Conservation (phyloP, 345 rosid species). For the Brassica cretica region DNA sequence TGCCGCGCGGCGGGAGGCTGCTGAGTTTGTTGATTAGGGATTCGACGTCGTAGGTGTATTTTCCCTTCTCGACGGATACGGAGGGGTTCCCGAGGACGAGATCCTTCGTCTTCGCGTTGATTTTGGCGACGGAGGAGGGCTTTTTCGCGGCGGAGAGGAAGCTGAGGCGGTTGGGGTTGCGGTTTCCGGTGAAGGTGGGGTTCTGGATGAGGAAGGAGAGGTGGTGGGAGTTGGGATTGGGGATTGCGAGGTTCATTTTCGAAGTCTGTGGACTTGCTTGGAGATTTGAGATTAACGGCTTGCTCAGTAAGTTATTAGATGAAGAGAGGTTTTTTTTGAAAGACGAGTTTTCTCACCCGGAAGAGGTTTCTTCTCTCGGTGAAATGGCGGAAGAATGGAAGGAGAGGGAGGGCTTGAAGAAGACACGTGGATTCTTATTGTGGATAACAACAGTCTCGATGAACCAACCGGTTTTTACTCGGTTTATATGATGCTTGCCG, state of each 20-base stretch:
- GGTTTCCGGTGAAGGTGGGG: constrained; percentile 27
- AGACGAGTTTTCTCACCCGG: background rate
- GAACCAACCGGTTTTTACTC: constrained; percentile 8
- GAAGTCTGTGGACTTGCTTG: background rate
- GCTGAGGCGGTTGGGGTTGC: constrained; percentile 33
- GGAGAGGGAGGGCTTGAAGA: constrained; percentile 24
- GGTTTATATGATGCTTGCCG: background rate
- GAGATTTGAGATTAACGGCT: background rate
- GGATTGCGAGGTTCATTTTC: constrained; percentile 40
- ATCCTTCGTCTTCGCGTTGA: constrained; percentile 59
- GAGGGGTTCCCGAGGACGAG: constrained; percentile 76
- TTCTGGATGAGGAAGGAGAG: constrained; percentile 42
- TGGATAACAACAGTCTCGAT: constrained; percentile 49
- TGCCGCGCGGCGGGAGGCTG: constrained; percentile 96
- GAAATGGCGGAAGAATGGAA: constrained; percentile 31
- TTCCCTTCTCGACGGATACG: constrained; percentile 79
- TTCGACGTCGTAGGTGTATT: constrained; percentile 93
- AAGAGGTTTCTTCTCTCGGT: background rate
- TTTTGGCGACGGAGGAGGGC: constrained; percentile 31
- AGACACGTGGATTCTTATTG: constrained; percentile 55
- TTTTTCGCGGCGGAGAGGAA: constrained; percentile 40
- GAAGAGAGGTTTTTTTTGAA: background rate
- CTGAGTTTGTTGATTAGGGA: constrained; percentile 95
- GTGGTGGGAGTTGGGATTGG: constrained; percentile 38
- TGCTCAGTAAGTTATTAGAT: background rate